phyloP scores from a whole-genome alignment of 768 basidiomycete genomes.

The Clavulina sp. region DNA sequence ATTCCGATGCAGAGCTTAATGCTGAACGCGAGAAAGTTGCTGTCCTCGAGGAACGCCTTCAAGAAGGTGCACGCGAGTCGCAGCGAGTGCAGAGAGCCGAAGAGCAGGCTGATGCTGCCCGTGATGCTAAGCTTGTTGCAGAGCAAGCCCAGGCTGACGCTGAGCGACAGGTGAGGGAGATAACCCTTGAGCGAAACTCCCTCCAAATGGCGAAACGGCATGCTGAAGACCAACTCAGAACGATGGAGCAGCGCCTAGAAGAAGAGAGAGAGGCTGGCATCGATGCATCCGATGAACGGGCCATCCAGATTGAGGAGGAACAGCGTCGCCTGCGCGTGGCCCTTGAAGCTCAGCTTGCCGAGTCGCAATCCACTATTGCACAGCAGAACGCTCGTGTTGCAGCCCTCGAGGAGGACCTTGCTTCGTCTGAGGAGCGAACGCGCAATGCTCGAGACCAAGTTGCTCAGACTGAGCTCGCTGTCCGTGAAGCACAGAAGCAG shows the following conservation, averaged over 20 bases:
- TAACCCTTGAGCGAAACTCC: conserved; percentile 26
- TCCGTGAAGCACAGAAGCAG: conserved; percentile 56
- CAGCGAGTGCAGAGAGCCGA: conserved; percentile 19
- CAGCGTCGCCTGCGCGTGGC: conserved; percentile 2
- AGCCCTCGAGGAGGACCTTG: conserved; percentile 32
- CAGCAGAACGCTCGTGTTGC: conserved; percentile 29
- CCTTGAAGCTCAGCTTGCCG: not conserved
- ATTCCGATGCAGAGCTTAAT: conserved; percentile 13
- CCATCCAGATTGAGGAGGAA: not conserved
- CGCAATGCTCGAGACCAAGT: conserved; percentile 31
- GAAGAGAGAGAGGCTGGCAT: not conserved
- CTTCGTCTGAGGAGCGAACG: conserved; percentile 26
- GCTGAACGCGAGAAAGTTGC: conserved; percentile 39
- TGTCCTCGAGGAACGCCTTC: conserved; percentile 31
- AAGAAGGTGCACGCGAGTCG: conserved; percentile 29
- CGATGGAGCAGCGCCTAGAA: not conserved
- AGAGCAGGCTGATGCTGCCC: conserved; percentile 7
- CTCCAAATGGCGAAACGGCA: conserved; percentile 23
- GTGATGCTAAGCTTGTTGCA: conserved; percentile 13
- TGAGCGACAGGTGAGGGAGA: conserved; percentile 1
- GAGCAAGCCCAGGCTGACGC: conserved; percentile 1
- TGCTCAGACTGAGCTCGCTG: conserved; percentile 54
- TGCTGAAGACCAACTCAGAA: not conserved
- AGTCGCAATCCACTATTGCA: not conserved
- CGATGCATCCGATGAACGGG: not conserved